Base-by-base conservation (phyloP, 78 protist species). In the Pirum gemmata region DNA sequence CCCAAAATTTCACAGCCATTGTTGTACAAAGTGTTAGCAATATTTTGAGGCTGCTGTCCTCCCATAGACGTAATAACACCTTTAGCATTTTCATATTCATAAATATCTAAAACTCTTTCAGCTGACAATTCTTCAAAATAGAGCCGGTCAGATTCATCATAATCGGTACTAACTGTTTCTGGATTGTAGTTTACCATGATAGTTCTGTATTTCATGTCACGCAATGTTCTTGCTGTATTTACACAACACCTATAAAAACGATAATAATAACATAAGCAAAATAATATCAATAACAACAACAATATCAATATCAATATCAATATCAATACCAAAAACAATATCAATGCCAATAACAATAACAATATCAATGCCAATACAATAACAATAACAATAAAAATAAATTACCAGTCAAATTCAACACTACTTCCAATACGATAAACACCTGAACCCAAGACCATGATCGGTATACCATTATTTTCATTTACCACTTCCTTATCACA, bases 141-240 rank as follows among this genome's bases (percentile, higher is more conserved):
- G 76, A 95, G 88, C 5, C 89, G 73, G 85, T 92, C 95, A 34
- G 93, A 91, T 92, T 97, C 99, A 90, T 97, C 99, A 91, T 96
- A 97, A 92, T 97, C 99, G 40, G 99, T 97, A n/a, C 90, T 76
- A 38, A 95, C 99, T 5, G 99, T 97, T 90, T 97, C 99, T 39
- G 99, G 99, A 93, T 97, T 97, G 93, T 92, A 96, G 94, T 97
- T 97, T 92, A 97, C 67, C 96, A 97, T 93, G 87, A 96, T 92
- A 41, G 96, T 87, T 76, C 91, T 83, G 39, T 89, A 41, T 35
- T 97, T 97, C 34, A 93, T 73, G 35, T 1, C 1, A 38, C 95
- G 89, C 38, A 97, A 92, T n/a, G 96, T 85, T 40, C 98, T 93
- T 72, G 92, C 83, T 78, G 93, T 86, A 0, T 87, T 73, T 8